Base-by-base conservation (phyloP, 2,329 filamentous ascomycete genomes). In the Botrytis elliptica region DNA sequence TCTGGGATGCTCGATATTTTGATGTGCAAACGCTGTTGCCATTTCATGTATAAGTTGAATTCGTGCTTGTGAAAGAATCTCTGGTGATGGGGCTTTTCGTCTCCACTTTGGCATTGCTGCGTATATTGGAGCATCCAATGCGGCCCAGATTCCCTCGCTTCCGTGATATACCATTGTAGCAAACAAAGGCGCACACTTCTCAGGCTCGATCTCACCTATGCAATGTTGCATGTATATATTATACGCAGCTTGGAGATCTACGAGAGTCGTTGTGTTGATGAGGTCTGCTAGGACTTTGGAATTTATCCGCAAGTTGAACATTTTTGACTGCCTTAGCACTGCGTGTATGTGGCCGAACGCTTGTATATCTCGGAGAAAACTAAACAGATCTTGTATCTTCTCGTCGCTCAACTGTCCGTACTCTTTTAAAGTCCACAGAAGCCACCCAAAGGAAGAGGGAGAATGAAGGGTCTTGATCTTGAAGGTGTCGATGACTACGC, bases 11-110 rank as follows among this genome's bases (percentile, higher is more conserved):
- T 75, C 75, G 12, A 57, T 40, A 12, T 73, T 46, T 14, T 71
- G 72, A 22, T 73, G 55, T 18, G 80, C 76, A 74, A 81, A 81
- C n/a, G 73, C 74, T 6, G 73, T 68, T 29, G 80, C 80, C 76
- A 81, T 79, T 40, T 75, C 75, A 2, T 72, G 66, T 5, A 81
- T 60, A 14, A 81, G 70, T 33, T 74, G 63, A 18, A 77, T 73
- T 69, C 72, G 75, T 16, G 70, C 52, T 64, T 75, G 75, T 29
- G 66, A 70, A 18, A 79, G 62, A 7, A 64, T 44, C n/a, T 72
- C 72, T n/a, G 67, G 59, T 25, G 29, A 64, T 52, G 69, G 67
- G 18, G 42, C 52, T 22, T 67, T 36, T 46, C 52, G 36, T 46
- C 29, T 60, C 57, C 52, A 49, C 16, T 42, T 57, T 33, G 71